Percentiles rank a stretch among this genome's conserved stretches.
Conservation (phyloP, 805 yeast species). For the Candida nemodendra region DNA sequence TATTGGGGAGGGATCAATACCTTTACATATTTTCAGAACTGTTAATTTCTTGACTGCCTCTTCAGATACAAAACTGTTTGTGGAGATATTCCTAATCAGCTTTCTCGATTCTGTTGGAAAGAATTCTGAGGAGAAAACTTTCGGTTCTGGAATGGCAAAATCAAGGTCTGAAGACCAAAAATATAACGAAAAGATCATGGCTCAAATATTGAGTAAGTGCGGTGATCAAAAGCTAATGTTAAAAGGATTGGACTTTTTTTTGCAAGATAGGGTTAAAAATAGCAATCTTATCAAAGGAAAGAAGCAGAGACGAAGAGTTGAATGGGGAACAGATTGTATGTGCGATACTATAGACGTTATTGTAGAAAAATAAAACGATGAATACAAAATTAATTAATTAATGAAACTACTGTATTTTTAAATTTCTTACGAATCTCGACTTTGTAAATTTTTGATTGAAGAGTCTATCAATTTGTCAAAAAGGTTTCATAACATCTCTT, state of each 20-base stretch:
- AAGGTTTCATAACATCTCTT: not conserved
- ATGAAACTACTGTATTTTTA: no score
- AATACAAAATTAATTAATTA: not conserved
- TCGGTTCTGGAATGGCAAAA: conserved; percentile 43
- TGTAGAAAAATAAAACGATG: conserved; percentile 8
- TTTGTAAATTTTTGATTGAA: not conserved
- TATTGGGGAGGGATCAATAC: conserved; percentile 69
- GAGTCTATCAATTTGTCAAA: not conserved
- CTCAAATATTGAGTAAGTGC: conserved; percentile 45
- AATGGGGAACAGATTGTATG: conserved; percentile 64
- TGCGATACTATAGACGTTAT: conserved; percentile 51
- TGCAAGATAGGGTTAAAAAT: conserved; percentile 44
- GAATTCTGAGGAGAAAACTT: conserved; percentile 50
- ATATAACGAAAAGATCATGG: conserved; percentile 33
- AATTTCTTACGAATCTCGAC: no score
- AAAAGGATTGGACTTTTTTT: conserved; percentile 65
- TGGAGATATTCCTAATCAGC: conserved; percentile 71
- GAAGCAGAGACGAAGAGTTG: conserved; percentile 54
- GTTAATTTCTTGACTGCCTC: conserved; percentile 69
- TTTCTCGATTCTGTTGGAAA: conserved; percentile 65
- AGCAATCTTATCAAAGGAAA: conserved; percentile 52
- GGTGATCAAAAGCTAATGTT: conserved; percentile 56
- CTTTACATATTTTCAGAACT: conserved; percentile 69
- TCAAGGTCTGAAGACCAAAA: conserved; percentile 30
- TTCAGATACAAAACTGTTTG: conserved; percentile 60